Base-by-base conservation (phyloP, 768 basidiomycete genomes). In the Daedalea quercina region DNA sequence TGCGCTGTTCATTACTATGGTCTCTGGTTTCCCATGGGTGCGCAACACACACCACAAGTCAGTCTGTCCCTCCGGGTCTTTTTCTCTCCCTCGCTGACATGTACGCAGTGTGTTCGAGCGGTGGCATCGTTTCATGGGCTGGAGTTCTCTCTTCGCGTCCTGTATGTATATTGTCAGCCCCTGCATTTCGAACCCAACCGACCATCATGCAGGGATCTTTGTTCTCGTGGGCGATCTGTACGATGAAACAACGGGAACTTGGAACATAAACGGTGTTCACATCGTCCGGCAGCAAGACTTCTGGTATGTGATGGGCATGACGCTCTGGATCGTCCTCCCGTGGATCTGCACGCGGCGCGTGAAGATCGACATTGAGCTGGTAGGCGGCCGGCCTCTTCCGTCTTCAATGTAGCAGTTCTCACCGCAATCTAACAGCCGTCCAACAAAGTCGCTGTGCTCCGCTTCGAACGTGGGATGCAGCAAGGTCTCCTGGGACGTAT, bases 381-480 rank as follows among this genome's bases (percentile, higher is more conserved):
- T 73, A 54, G 50, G 72, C 56, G n/a, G 15, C 28, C n/a, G 9
- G n/a, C 50, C 19, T 40, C 55, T 52, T 45, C 50, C 33, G n/a
- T 47, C 23, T 25, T 28, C 19, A 15, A 13, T 20, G 24, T 37
- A 7, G 31, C 52, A 53, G 51, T 46, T 33, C 24, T 51, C 17
- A 20, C 35, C 34, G 37, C 47, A 34, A 47, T 1, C 33, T n/a
- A 43, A 24, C 56, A 73, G 72, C 73, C 73, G 2, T 74, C 73
- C 9, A 65, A 67, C 3, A 75, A 74, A 54, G 73, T 73, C 2
- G 72, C 73, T 0, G 63, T 75, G 51, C 44, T 75, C 41, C 65
- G 70, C 23, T 74, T 74, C 58, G 60, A 71, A 56, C 70, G 73
- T 31, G 73, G 73, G 19, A 73, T 75, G 71, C 73, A 74, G 55